Base-by-base conservation (phyloP, 2,329 filamentous ascomycete genomes). In the Beauveria brongniartii region DNA sequence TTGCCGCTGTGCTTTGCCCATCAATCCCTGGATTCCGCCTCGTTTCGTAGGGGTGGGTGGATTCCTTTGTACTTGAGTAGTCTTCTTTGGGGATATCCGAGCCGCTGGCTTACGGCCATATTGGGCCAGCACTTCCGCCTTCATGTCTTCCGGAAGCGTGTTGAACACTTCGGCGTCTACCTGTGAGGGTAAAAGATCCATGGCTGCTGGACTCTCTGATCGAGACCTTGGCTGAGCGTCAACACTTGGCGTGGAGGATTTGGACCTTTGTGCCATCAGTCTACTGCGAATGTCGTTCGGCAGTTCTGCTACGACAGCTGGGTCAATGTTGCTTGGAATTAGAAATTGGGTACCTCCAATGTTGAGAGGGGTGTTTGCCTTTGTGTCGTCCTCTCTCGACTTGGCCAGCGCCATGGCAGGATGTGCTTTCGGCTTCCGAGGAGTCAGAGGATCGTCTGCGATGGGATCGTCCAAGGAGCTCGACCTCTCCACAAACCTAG, bases 261-360 rank as follows among this genome's bases (percentile, higher is more conserved):
- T 69, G 10, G 70, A 70, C 61, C 75, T 78, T 68, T 88, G 87
- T 9, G 81, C 82, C 63, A 89, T 79, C 10, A 97, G 80, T 69
- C 84, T 90, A 37, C 84, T 86, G 63, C 91, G 83, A 64, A 97
- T 96, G 69, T 96, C 91, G 37, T 79, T 80, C 0, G 93, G 93
- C 3, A 99, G 79, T 68, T 95, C 92, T 1, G 89, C 89, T 3
- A 97, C 74, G 0, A 96, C 88, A n/a, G 81, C 78, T 0, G 88
- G 86, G 69, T 99, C 94, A 2, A 90, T 82, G 66, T 96, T 90
- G 1, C 83, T 83, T 0, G 94, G 94, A 66, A 99, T 80, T 52
- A 97, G 84, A 68, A 99, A 99, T 68, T 99, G 94, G 0, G 93
- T 96, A 2, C 93, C 91, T 3, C 85, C 79, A 3, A 91, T 82